Evolutionary conservation across 2,329 filamentous ascomycete species (phyloP).

Genomic region (Lecanosticta acicola): DNA sequence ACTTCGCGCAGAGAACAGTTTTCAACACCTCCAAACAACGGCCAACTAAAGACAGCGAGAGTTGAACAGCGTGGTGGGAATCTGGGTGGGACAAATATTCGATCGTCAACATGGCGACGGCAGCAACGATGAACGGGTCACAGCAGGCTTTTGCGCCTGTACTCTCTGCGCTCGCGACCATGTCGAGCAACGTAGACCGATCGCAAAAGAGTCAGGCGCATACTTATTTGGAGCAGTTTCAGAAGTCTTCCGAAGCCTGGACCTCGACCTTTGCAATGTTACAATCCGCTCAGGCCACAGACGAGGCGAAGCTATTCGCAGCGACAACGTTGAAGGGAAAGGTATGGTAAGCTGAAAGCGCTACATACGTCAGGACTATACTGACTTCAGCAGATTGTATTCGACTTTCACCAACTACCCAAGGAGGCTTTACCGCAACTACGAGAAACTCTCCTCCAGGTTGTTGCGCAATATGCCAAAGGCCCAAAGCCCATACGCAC

Average conservation of each 20-base stretch:
- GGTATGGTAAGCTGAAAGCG: conserved; percentile 49
- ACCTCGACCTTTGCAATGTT: conserved; percentile 79
- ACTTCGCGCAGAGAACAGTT: neutral
- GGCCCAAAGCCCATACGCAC: conserved; percentile 74
- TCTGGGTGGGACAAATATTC: neutral
- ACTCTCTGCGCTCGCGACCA: conserved; percentile 80
- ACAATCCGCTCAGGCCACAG: conserved; percentile 66
- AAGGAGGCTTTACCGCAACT: conserved; percentile 67
- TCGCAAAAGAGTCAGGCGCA: conserved; percentile 84
- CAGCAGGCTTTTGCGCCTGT: conserved; percentile 76
- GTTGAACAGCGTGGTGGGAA: neutral
- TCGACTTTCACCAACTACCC: conserved; percentile 86
- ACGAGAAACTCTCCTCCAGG: conserved; percentile 74
- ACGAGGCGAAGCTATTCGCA: conserved; percentile 88
- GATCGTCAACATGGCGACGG: conserved; percentile 27
- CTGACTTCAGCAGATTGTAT: conserved; percentile 67
- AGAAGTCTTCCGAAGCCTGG: conserved; percentile 97
- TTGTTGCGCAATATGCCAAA: conserved; percentile 73
- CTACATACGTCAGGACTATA: neutral
- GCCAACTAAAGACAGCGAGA: conserved; percentile 1
- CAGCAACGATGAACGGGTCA: conserved; percentile 45
- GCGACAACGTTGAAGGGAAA: conserved; percentile 97
- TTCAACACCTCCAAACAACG: neutral
- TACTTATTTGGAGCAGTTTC: conserved; percentile 86
- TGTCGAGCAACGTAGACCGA: conserved; percentile 71